Percentiles rank a stretch among this genome's conserved stretches.
Evolutionary conservation across 495 filamentous ascomycete genomes (phyloP).

Genomic region (Hypoxylon crocopeplum): DNA sequence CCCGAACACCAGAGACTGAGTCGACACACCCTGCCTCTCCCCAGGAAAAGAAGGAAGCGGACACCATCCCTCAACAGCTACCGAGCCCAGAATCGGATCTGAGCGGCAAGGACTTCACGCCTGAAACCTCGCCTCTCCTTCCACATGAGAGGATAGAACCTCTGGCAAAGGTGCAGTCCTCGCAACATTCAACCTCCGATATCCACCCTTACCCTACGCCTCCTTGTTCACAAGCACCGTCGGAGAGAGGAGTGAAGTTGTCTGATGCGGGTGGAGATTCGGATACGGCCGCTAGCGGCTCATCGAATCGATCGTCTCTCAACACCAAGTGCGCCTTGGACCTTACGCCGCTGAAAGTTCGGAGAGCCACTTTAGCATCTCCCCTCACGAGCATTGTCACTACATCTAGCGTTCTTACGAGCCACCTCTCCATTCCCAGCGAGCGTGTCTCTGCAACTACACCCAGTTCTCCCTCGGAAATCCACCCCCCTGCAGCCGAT

Average conservation of each 20-base stretch:
- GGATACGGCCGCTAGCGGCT: slow-evolving; percentile 35
- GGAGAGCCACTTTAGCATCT: slow-evolving; percentile 58
- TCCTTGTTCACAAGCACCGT: slow-evolving; percentile 62
- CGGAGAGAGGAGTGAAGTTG: slow-evolving; percentile 56
- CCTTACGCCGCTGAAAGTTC: slow-evolving; percentile 48
- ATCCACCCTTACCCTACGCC: slow-evolving; percentile 63
- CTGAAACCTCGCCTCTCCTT: slow-evolving; percentile 58
- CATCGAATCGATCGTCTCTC: slow-evolving; percentile 41
- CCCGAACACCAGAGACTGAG: slow-evolving; percentile 48
- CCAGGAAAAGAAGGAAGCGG: slow-evolving; percentile 43
- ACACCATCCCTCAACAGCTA: slow-evolving; percentile 36
- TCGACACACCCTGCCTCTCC: slow-evolving; percentile 42
- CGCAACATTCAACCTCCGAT: slow-evolving; percentile 42
- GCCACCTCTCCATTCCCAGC: slow-evolving; percentile 78
- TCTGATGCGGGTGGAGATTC: slow-evolving; percentile 53
- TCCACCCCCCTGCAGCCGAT: slow-evolving; percentile 55
- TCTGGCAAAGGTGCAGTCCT: slow-evolving; percentile 42
- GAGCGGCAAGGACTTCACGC: slow-evolving; percentile 40
- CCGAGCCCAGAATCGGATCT: slow-evolving; percentile 31
- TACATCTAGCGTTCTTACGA: slow-evolving; percentile 69
- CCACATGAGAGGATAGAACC: slow-evolving; percentile 55
- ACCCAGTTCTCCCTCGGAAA: slow-evolving; percentile 60
- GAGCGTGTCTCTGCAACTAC: slow-evolving; percentile 61
- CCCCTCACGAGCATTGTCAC: slow-evolving; percentile 72
- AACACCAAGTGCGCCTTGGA: slow-evolving; percentile 53